Percentiles rank a stretch among this genome's conserved stretches.
Evolutionary conservation across 805 yeast species (phyloP).

Genomic region (Suhomyces tanzawaensis): DNA sequence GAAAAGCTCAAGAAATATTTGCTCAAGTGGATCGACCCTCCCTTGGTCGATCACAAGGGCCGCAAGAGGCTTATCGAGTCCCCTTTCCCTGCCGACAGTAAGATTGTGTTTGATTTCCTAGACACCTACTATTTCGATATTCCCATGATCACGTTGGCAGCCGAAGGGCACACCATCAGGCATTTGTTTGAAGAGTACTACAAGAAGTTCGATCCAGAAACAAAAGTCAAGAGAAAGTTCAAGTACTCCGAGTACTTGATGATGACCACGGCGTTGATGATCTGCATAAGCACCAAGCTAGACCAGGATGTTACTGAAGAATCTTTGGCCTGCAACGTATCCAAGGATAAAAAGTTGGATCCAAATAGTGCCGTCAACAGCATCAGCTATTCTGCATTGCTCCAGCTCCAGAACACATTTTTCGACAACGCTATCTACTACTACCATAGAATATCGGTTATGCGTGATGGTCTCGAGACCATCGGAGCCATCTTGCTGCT

Average conservation of each 20-base stretch:
- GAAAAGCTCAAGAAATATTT: slow-evolving; percentile 16
- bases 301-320: slow-evolving; percentile 1
- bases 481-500: slow-evolving; percentile 20
- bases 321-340: not conserved
- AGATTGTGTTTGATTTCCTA: slow-evolving; percentile 26
- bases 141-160: slow-evolving; percentile 20
- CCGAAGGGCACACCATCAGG: slow-evolving; percentile 15
- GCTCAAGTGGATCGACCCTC: slow-evolving; percentile 32
- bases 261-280: slow-evolving; percentile 29
- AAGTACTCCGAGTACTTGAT: slow-evolving; percentile 31
- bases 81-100: slow-evolving; percentile 22
- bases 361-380: not conserved
- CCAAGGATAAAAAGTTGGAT: not conserved
- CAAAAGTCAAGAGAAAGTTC: slow-evolving; percentile 14
- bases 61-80: slow-evolving; percentile 18
- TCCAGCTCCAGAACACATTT: slow-evolving; percentile 17
- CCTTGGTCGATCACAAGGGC: slow-evolving; percentile 18
- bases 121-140: slow-evolving; percentile 22
- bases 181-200: slow-evolving; percentile 26
- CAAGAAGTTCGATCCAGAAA: slow-evolving; percentile 9
- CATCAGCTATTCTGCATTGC: slow-evolving; percentile 11
- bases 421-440: slow-evolving; percentile 18
- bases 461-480: slow-evolving; percentile 23
- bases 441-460: slow-evolving; percentile 22
- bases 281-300: slow-evolving; percentile 15